Conservation (phyloP, 257 asterid species). For the Buddleja alternifolia region DNA sequence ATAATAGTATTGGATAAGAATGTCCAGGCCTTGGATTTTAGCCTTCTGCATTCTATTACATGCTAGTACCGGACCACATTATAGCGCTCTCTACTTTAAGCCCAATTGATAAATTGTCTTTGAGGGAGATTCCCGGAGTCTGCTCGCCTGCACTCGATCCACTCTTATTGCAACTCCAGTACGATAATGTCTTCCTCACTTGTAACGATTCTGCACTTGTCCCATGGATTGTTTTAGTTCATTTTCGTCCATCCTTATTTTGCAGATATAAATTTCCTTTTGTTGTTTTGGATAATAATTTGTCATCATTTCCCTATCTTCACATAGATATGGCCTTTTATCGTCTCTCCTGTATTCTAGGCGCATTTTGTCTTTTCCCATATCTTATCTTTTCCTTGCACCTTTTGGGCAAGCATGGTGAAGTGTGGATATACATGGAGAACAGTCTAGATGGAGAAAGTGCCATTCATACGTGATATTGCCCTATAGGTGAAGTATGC, state of each 20-base stretch:
- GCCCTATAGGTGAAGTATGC: not conserved
- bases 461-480: not conserved
- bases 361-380: not conserved
- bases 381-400: not conserved
- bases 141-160: not conserved
- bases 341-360: too few species aligned
- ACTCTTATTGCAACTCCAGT: not conserved
- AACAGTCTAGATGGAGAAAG: not conserved
- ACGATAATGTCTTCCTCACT: not conserved
- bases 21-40: not conserved
- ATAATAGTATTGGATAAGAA: conserved; percentile 1
- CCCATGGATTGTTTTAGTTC: conserved; percentile 5
- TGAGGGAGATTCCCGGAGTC: not conserved
- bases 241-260: conserved; percentile 1
- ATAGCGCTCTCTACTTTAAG: not conserved
- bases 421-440: not conserved
- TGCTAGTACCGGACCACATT: not conserved
- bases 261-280: not conserved
- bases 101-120: not conserved
- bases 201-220: conserved; percentile 10
- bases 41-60: not conserved
- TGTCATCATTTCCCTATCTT: too few species aligned
- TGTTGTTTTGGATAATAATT: not conserved
- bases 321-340: too few species aligned
- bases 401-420: not conserved